Evolutionary conservation across 129 eudicot species (phyloP), one percentile per base, ranked within the genome.

Genomic region (Ambrosia artemisiifolia): DNA sequence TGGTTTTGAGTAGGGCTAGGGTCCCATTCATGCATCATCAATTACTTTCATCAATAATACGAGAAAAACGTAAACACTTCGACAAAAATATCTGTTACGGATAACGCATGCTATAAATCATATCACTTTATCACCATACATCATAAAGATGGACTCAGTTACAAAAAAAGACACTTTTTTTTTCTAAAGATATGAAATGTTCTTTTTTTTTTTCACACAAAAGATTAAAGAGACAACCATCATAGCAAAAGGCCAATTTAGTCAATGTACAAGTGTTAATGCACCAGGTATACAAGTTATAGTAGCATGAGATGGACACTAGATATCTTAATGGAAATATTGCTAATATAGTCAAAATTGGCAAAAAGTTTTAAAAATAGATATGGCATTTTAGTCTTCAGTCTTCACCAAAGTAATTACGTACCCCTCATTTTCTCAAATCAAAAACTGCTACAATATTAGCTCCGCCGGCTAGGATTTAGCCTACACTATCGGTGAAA

Each of bases 81-180:
- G 71, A 70, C 66, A 78, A 71, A 71, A 24, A 17, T 36, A 56
- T 78, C 77, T 34, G 51, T 71, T 78, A 36, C 44, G 20, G 73
- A 71, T 78, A 71, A 78, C 77, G 82, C 82, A 78, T 71, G 78
- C 77, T 56, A 70, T 70, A 71, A 43, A 40, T 40, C 44, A 40
- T 40, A 48, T n/a, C 2, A 18, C 76, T 77, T 77, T 77, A 70
- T 70, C 72, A 70, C 81, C 71, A 49, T 53, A 68, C 75, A 76
- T 76, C 69, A 76, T 68, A 76, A 76, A 59, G 48, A 59, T 40
- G 61, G 47, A 59, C 63, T 69, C 63, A 8, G 75, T 51, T 77
- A 38, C 76, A 14, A 9, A 30, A 30, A 70, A 78, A 71, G 67
- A 60, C 17, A 63, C 67, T 40, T 40, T 44, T 70, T 78, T 68